Conservation (phyloP, 169 alveolate species). For the Amoebophrya sp. region DNA sequence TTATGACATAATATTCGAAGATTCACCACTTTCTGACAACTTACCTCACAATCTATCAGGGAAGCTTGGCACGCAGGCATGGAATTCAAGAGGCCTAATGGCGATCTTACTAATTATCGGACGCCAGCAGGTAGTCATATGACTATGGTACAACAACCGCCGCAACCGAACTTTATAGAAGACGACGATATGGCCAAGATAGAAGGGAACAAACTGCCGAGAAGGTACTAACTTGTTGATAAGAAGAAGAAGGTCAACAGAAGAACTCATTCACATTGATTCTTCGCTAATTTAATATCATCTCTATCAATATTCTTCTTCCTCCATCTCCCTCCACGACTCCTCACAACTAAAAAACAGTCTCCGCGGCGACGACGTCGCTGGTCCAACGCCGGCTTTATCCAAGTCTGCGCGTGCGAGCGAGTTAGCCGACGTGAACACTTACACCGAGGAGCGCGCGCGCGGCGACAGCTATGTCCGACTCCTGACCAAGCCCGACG, state of each 20-base stretch:
- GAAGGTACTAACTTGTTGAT: not conserved
- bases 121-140: not conserved
- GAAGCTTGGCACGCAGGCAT: not conserved
- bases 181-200: conserved; percentile 24
- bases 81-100: not conserved
- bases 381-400: not conserved
- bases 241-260: no score
- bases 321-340: not conserved
- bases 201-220: conserved; percentile 13
- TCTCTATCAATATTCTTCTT: not conserved
- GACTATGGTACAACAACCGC: not conserved
- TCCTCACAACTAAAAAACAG: no score
- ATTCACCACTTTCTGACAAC: no score
- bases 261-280: no score
- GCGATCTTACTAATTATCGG: not conserved
- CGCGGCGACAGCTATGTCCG: conserved; percentile 20
- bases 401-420: no score
- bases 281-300: no score
- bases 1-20: no score
- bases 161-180: not conserved
- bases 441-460: conserved; percentile 15
- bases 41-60: no score
- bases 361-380: conserved; percentile 16
- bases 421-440: not conserved
- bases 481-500: not conserved